Evolutionary conservation across 805 yeast species (phyloP).

Genomic region (Ogataea angusta): DNA sequence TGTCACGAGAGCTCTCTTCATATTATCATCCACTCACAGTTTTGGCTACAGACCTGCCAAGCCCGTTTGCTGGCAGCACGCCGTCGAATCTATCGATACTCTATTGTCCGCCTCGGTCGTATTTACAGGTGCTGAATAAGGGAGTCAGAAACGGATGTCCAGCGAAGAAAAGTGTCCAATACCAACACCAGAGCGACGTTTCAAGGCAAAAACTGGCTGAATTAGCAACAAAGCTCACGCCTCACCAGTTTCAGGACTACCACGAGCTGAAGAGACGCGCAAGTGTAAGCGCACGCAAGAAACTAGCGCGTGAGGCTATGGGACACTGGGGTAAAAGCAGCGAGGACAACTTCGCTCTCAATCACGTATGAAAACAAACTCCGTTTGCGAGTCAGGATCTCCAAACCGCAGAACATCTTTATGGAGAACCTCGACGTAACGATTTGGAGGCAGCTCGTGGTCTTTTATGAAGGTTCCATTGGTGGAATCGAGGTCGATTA

Average conservation of each 20-base stretch:
- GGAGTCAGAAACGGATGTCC: slow-evolving; percentile 61
- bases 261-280: background rate
- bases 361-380: slow-evolving; percentile 22
- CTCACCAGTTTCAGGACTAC: background rate
- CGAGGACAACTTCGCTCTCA: slow-evolving; percentile 8
- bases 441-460: slow-evolving; percentile 23
- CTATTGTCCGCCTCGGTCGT: slow-evolving; percentile 19
- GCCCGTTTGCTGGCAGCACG: slow-evolving; percentile 8
- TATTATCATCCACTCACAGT: slow-evolving; percentile 10
- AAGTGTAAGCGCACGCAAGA: background rate
- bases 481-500: slow-evolving; percentile 30
- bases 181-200: slow-evolving; percentile 3
- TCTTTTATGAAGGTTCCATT: slow-evolving; percentile 32
- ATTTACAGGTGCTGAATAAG: slow-evolving; percentile 44
- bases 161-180: slow-evolving; percentile 5
- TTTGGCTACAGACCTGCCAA: slow-evolving; percentile 14
- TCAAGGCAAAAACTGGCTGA: slow-evolving; percentile 1
- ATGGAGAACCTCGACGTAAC: slow-evolving; percentile 26
- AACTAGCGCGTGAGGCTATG: slow-evolving; percentile 4
- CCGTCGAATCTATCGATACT: slow-evolving; percentile 26
- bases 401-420: slow-evolving; percentile 29
- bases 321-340: slow-evolving; percentile 4
- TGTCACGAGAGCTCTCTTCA: background rate
- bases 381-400: slow-evolving; percentile 22
- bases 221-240: background rate